Base-by-base conservation (phyloP, 257 asterid genomes). In the Przewalskia tangutica region DNA sequence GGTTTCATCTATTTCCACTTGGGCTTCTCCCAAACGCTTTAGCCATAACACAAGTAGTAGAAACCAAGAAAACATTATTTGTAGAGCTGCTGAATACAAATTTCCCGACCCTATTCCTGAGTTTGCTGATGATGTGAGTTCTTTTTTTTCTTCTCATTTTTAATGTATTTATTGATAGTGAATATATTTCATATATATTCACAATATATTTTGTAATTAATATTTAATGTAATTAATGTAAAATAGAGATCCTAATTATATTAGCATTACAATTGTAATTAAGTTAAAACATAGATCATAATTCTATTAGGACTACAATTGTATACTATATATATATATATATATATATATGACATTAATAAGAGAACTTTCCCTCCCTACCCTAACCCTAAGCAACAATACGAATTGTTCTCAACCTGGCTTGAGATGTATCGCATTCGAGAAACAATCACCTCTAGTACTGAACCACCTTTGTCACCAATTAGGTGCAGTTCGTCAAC, bases 71-170 rank as follows among this genome's bases (percentile, higher is more conserved):
- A 84, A 66, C 73, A 76, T 92, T 77, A 88, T 87, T 83, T 91
- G 97, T 87, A 82, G 89, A 81, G 98, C 97, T 60, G 97, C 92
- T 55, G 98, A 95, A 86, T 91, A 92, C 91, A 91, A 93, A 86
- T 93, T 95, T 83, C 98, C 97, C 1, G 98, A 95, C 88, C 98
- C 98, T 34, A 91, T 95, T 84, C 98, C 98, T 6, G 98, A 95
- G 86, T 95, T 95, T 59, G 98, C 98, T 77, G 95, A 91, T 63
- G 87, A 97, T 67, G 98, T 93, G 48, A 88, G 94, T 85, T 78
- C 58, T 38, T 32, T 83, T 64, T 14, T 14, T 62, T 10, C 36
- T 81, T 23, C 8, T 55, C 9, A 4, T 38, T 20, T 13, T 50
- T 53, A 6, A 11, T 10, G n/a, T 11, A 4, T 38, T 16, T 48